Evolutionary conservation across 805 yeast genomes (phyloP), one percentile per base, ranked within the genome.

Genomic region (Ascoidea rubescens): DNA sequence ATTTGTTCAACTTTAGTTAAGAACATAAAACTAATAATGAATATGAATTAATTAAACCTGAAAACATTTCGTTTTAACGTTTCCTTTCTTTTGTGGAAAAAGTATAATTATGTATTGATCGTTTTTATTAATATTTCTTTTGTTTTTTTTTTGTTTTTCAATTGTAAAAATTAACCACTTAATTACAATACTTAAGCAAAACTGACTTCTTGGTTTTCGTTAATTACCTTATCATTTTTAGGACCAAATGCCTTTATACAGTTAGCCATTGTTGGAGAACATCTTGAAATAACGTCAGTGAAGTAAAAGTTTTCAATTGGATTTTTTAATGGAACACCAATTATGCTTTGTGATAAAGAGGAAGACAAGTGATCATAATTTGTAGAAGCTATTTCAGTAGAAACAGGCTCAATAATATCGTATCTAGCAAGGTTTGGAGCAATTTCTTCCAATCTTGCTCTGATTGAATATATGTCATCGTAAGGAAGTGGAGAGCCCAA

Each of bases 201-300:
- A 37, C 63, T 62, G 47, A 57, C 57, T 21, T 56, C 57, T 48
- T 65, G 66, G 48, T 59, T 53, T 49, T 63, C 75, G 65, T 79
- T 84, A 54, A 65, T 64, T 52, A 72, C 66, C 65, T 80, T 80
- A 57, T 80, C 86, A 57, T 79, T 71, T 68, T 79, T 76, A 53
- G 82, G 77, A 51, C 87, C 87, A 62, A 82, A 81, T 53, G 83
- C 71, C 52, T 83, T 75, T 54, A 88, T 80, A 72, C 95, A 84
- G 70, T 77, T 82, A 46, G 95, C 95, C 95, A 87, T 87, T 33
- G 95, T 87, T 58, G 88, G 87, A 50, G 95, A 87, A 53, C 87
- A 79, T 72, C 95, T 78, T 30, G 95, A 83, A 59, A 87, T 83
- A 56, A 85, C 87, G 67, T 87, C 91, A 43, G 96, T 87, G 75